A percentile compares a stretch with the other conserved stretches of the same genome.
phyloP scores from a whole-genome alignment of 805 yeast species.

The Spathaspora passalidarum region DNA sequence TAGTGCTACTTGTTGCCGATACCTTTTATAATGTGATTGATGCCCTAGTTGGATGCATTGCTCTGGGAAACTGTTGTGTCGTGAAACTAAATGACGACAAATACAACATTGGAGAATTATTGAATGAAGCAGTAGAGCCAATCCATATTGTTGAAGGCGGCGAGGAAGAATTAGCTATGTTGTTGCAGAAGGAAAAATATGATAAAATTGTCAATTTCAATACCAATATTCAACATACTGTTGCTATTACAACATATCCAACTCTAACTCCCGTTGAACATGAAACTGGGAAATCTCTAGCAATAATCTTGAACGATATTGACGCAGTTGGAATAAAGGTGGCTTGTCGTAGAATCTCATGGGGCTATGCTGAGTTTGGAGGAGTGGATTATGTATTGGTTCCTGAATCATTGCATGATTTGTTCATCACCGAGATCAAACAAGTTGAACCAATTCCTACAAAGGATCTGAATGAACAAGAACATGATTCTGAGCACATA shows the following conservation, averaged over 20 bases:
- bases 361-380: slow-evolving; percentile 76
- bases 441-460: slow-evolving; percentile 40
- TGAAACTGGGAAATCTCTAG: slow-evolving; percentile 91
- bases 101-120: slow-evolving; percentile 48
- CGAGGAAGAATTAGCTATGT: slow-evolving; percentile 54
- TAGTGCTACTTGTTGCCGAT: slow-evolving; percentile 69
- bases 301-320: slow-evolving; percentile 54
- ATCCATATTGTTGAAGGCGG: slow-evolving; percentile 71
- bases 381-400: slow-evolving; percentile 84
- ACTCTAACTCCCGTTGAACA: slow-evolving; percentile 73
- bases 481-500: no score
- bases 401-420: slow-evolving; percentile 52
- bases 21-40: slow-evolving; percentile 76
- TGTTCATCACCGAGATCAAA: slow-evolving; percentile 37
- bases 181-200: slow-evolving; percentile 58
- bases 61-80: slow-evolving; percentile 80
- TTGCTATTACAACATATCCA: slow-evolving; percentile 78
- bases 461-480: no score
- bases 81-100: slow-evolving; percentile 73
- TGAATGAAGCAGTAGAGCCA: slow-evolving; percentile 52
- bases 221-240: slow-evolving; percentile 75
- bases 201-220: slow-evolving; percentile 90
- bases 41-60: slow-evolving; percentile 69
- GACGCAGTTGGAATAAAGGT: slow-evolving; percentile 39
- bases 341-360: slow-evolving; percentile 58